Evolutionary conservation across 1,284 basidiomycete species (phyloP).

Genomic region (Abortiporus biennis): DNA sequence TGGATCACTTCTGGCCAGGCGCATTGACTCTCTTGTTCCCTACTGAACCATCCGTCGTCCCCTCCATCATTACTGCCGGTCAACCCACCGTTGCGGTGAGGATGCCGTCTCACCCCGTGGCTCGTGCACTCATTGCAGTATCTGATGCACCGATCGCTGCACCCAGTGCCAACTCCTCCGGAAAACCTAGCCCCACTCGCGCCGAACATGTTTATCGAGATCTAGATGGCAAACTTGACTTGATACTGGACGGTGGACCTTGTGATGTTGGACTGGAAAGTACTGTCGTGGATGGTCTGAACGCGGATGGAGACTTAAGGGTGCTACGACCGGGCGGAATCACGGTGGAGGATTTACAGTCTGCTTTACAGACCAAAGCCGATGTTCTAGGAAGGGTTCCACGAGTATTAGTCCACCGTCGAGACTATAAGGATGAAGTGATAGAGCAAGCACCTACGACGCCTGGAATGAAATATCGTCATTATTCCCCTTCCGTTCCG

Average conservation of each 20-base stretch:
- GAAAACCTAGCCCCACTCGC: slow-evolving; percentile 91
- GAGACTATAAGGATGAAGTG: slow-evolving; percentile 63
- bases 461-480: slow-evolving; percentile 99
- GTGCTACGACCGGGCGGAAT: slow-evolving; percentile 91
- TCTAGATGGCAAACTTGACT: slow-evolving; percentile 64
- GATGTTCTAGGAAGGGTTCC: no score
- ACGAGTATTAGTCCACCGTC: slow-evolving; percentile 66
- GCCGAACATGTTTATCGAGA: slow-evolving; percentile 85
- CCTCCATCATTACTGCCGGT: slow-evolving; percentile 67
- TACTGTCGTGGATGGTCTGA: slow-evolving; percentile 88
- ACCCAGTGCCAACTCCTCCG: slow-evolving; percentile 93
- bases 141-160: slow-evolving; percentile 82
- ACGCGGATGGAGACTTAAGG: slow-evolving; percentile 68
- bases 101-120: slow-evolving; percentile 93
- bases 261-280: slow-evolving; percentile 93
- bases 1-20: slow-evolving; percentile 92
- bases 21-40: slow-evolving; percentile 92
- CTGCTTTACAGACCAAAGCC: no score
- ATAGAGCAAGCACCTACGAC: slow-evolving; percentile 83
- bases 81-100: slow-evolving; percentile 87
- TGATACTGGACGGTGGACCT: slow-evolving; percentile 91
- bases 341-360: slow-evolving; percentile 84
- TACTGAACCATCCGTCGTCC: slow-evolving; percentile 49
- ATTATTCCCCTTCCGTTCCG: slow-evolving; percentile 90
- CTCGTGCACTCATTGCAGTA: slow-evolving; percentile 82